Percentiles rank a stretch among this genome's conserved stretches.
Evolutionary conservation across 2,329 filamentous ascomycete genomes (phyloP).

Genomic region (Phialophora verrucosa): DNA sequence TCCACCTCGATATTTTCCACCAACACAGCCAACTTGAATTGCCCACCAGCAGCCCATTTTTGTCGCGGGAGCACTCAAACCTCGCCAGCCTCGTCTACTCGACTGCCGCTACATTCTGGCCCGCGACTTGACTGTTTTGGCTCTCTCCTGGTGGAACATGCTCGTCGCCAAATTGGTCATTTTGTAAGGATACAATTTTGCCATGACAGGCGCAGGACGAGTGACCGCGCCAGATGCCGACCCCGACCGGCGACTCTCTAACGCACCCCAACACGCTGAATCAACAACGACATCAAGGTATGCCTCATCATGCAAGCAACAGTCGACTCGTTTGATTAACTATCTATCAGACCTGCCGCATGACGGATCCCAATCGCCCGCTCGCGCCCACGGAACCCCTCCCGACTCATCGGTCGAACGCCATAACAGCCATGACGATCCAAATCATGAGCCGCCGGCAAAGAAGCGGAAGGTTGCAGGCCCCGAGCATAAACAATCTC

Average conservation of each 20-base stretch:
- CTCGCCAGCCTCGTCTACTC: conserved; percentile 45
- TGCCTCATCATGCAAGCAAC: conserved; percentile 25
- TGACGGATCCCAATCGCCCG: conserved; percentile 19
- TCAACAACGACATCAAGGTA: conserved; percentile 29
- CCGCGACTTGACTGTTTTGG: conserved; percentile 45
- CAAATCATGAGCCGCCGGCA: conserved; percentile 49
- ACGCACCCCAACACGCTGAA: conserved; percentile 27
- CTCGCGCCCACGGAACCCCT: conserved; percentile 18
- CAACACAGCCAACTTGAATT: conserved; percentile 28
- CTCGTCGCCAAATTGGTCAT: conserved; percentile 29
- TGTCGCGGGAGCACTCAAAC: conserved; percentile 54
- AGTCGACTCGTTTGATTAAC: conserved; percentile 18
- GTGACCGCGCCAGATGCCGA: conserved; percentile 37
- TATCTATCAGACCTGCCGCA: conserved; percentile 16
- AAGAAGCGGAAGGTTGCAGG: conserved; percentile 54
- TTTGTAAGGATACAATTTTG: conserved; percentile 38
- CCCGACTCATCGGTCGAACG: conserved; percentile 15
- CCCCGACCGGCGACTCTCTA: conserved; percentile 33
- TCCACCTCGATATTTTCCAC: conserved; percentile 29
- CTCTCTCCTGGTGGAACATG: conserved; percentile 46
- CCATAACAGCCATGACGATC: conserved; percentile 31
- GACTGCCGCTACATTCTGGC: conserved; percentile 49
- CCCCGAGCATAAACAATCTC: conserved; percentile 43
- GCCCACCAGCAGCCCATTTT: conserved; percentile 46
- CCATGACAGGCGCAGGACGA: conserved; percentile 38